Evolutionary conservation across 2,329 filamentous ascomycete species (phyloP), one percentile per base, ranked within the genome.

Genomic region (Fusarium fracticaudum): DNA sequence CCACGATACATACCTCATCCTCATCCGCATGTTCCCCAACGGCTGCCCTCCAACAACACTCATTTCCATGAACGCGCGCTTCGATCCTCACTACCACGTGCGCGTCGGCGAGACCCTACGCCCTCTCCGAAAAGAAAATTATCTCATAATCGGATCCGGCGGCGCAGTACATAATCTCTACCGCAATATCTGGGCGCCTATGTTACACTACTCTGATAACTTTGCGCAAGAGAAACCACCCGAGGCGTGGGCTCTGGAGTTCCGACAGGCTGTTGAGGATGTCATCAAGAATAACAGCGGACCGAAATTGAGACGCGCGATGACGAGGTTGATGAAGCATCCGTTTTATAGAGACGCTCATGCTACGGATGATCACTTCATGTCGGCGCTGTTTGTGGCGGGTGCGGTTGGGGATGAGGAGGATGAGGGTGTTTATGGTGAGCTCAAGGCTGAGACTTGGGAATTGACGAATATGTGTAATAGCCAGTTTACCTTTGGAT

Each of bases 121-220:
- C 0, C 54, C 57, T 8, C 45, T 76, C 0, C 33, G 73, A 6
- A 61, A 40, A 7, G 73, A 76, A 35, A 64, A 64, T 0, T 75
- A 76, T 26, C 85, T 93, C 3, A 81, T 93, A 59, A 86, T 90
- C 64, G 89, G 89, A 14, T 85, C 82, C 6, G 85, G 91, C 22
- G 91, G 91, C 41, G 88, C 91, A 2, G 91, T 93, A 2, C 91
- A 93, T 80, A 93, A 93, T 74, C 85, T 93, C 3, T 93, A 91
- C 79, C 88, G 91, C 24, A 93, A 93, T 78, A 79, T 85, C 47
- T 93, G 91, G 91, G 81, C 77, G 1, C 90, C 89, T 1, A 93
- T 93, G 89, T 77, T 93, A 22, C 26, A 54, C 4, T 65, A 65
- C 58, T 70, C 67, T 1, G 67, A 70, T 26, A 70, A 70, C 33